phyloP scores from a whole-genome alignment of 164 flowering plant species.

The Dillenia suffruticosa region DNA sequence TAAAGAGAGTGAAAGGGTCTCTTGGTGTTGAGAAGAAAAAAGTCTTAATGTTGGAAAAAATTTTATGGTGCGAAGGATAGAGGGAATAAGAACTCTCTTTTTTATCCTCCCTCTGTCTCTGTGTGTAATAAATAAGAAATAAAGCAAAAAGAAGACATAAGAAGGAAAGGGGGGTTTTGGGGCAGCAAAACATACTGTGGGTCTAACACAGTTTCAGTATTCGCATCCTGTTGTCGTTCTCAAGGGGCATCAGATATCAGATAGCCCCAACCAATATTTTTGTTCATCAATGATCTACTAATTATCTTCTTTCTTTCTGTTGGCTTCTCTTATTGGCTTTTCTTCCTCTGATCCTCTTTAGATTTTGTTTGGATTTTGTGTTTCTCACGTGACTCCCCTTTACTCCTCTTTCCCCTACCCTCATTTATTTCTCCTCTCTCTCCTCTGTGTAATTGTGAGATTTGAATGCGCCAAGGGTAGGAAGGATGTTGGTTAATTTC shows the following conservation, averaged over 20 bases:
- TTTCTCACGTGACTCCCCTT: conserved; percentile 33
- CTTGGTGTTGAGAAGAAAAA: no score
- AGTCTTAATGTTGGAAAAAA: no score
- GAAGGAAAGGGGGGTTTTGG: conserved; percentile 1
- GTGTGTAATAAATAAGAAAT: no score
- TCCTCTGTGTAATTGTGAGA: no score
- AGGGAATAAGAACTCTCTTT: no score
- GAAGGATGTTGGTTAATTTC: neutral
- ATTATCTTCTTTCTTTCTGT: conserved; percentile 10
- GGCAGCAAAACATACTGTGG: neutral
- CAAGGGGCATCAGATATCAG: neutral
- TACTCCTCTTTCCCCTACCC: conserved; percentile 6
- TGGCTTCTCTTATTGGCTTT: conserved; percentile 10
- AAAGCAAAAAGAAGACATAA: no score
- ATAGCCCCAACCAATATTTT: no score
- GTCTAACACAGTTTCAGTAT: conserved; percentile 1
- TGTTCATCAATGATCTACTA: conserved; percentile 4
- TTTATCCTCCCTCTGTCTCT: no score
- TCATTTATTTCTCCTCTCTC: neutral
- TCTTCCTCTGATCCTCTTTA: neutral
- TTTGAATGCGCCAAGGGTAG: neutral
- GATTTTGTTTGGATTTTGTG: conserved; percentile 41
- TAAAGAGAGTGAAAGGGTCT: neutral
- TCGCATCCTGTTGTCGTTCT: conserved; percentile 16
- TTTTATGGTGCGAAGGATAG: no score